These are phyloP conservation scores for Celoporthe dispersa DNA, from an alignment of 2,329 filamentous ascomycete species.

Conservation along the genomic window DNA sequence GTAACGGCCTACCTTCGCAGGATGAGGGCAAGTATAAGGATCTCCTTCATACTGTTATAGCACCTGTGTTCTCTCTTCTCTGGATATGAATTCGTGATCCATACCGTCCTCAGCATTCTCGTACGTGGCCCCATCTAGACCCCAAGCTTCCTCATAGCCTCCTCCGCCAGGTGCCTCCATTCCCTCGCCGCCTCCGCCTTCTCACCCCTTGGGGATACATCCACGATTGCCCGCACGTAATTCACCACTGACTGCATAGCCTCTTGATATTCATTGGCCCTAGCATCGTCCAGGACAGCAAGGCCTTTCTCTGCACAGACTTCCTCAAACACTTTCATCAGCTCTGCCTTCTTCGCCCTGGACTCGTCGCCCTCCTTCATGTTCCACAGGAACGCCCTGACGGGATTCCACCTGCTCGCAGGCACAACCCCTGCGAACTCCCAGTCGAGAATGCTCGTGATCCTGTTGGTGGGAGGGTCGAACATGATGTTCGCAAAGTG, in stretches of 20 bases:
- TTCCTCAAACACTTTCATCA: slow-evolving; percentile 36
- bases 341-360: slow-evolving; percentile 33
- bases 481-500: slow-evolving; percentile 45
- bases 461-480: slow-evolving; percentile 32
- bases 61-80: too few species aligned
- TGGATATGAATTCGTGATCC: too few species aligned
- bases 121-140: slow-evolving; percentile 12
- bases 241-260: slow-evolving; percentile 37
- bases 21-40: too few species aligned
- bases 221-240: slow-evolving; percentile 38
- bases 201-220: slow-evolving; percentile 36
- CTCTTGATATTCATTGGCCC: slow-evolving; percentile 32
- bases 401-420: slow-evolving; percentile 41
- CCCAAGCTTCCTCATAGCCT: slow-evolving; percentile 28
- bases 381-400: slow-evolving; percentile 43
- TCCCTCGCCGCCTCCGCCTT: slow-evolving; percentile 19
- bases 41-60: too few species aligned
- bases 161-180: slow-evolving; percentile 32
- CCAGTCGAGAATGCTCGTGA: slow-evolving; percentile 44
- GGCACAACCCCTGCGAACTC: slow-evolving; percentile 45
- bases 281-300: slow-evolving; percentile 27
- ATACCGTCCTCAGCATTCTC: too few species aligned
- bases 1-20: too few species aligned
- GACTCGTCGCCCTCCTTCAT: slow-evolving; percentile 31
- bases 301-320: slow-evolving; percentile 31